phyloP scores from a whole-genome alignment of 192 early-diverging fungal genomes.

The Podila verticillata region DNA sequence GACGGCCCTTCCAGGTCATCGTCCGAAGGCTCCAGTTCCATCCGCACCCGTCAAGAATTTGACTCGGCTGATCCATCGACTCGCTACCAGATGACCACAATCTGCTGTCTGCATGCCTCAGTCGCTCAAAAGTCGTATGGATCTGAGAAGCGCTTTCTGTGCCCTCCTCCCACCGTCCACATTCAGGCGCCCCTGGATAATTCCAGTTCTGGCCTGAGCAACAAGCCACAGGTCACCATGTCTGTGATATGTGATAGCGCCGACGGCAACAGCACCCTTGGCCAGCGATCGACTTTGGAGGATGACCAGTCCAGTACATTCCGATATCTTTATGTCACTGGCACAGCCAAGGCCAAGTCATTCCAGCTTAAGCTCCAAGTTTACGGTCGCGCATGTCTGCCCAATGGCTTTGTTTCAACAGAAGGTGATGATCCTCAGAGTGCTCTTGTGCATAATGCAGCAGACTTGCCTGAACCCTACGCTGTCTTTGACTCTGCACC shows the following conservation, averaged over 20 bases:
- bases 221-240: constrained; percentile 68
- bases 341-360: constrained; percentile 83
- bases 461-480: constrained; percentile 53
- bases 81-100: constrained; percentile 61
- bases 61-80: constrained; percentile 41
- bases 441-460: constrained; percentile 26
- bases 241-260: constrained; percentile 68
- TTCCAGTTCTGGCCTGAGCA: constrained; percentile 54
- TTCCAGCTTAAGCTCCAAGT: constrained; percentile 76
- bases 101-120: constrained; percentile 81
- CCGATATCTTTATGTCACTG: constrained; percentile 81
- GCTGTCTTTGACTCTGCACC: constrained; percentile 74
- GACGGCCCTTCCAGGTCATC: not conserved
- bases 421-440: constrained; percentile 15
- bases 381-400: constrained; percentile 51
- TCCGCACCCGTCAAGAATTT: constrained; percentile 1
- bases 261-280: constrained; percentile 62
- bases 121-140: constrained; percentile 97
- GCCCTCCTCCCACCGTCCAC: constrained; percentile 78
- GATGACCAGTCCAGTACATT: constrained; percentile 70
- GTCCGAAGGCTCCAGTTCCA: constrained; percentile 30
- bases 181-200: constrained; percentile 54
- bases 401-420: constrained; percentile 31
- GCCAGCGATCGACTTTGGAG: constrained; percentile 60
- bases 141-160: constrained; percentile 87